Percentiles rank a stretch among this genome's conserved stretches.
These are phyloP conservation scores for Fraxinus sp. DNA, from an alignment of 305 asterid species.

Conservation along the genomic window DNA sequence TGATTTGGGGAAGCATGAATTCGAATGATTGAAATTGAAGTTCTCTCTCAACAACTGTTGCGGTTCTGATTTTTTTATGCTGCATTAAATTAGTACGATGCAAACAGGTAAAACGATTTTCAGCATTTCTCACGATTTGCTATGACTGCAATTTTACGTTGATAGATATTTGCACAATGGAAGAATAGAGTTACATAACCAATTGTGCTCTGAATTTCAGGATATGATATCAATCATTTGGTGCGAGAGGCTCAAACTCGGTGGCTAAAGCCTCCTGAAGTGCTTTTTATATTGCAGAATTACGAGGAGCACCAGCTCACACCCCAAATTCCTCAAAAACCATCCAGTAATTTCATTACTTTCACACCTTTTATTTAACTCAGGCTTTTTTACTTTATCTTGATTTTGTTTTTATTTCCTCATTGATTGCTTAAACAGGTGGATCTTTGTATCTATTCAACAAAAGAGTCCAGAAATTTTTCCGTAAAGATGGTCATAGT, in stretches of 20 bases:
- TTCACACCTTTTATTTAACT: conserved; percentile 4
- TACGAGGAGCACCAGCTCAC: conserved; percentile 71
- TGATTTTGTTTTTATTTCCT: conserved; percentile 16
- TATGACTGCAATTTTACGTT: not conserved
- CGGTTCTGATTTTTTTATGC: conserved; percentile 7
- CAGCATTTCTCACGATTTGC: not conserved
- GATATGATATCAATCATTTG: conserved; percentile 54
- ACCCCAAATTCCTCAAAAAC: conserved; percentile 68
- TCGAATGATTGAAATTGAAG: conserved; percentile 5
- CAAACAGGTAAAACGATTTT: conserved; percentile 31
- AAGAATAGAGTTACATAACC: not conserved
- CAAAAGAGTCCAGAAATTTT: conserved; percentile 60
- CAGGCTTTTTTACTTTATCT: conserved; percentile 6
- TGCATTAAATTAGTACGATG: conserved; percentile 21
- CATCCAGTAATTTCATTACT: conserved; percentile 47
- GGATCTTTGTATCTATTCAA: conserved; percentile 80
- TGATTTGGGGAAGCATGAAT: conserved; percentile 16
- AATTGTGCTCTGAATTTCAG: conserved; percentile 42
- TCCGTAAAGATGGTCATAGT: conserved; percentile 81
- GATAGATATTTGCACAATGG: not conserved
- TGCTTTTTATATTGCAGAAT: conserved; percentile 65
- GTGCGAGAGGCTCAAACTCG: conserved; percentile 79
- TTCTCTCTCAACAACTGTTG: conserved; percentile 16
- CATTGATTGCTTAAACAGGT: conserved; percentile 42
- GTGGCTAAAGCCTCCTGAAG: conserved; percentile 94